Evolutionary conservation across 345 rosid species (phyloP).

Genomic region (Eucalyptus virginea): DNA sequence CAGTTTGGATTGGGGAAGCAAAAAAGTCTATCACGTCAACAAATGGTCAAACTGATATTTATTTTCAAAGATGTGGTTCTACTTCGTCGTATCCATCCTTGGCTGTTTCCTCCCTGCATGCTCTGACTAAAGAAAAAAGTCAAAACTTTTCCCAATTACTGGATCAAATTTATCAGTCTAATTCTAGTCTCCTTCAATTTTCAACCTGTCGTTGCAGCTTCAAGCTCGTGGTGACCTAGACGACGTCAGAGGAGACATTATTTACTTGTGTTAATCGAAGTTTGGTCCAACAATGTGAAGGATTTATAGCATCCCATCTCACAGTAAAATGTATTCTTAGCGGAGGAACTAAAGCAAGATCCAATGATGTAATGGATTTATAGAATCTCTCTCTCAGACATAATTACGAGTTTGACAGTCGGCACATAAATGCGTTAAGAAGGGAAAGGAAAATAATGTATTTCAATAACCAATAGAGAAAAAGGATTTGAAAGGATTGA

Average conservation of each 20-base stretch:
- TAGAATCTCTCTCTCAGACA: too few species aligned
- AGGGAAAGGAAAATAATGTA: too few species aligned
- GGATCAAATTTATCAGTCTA: not conserved
- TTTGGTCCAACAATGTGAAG: not conserved
- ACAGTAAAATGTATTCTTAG: not conserved
- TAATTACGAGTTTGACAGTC: too few species aligned
- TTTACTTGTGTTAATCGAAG: not conserved
- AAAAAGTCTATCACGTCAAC: too few species aligned
- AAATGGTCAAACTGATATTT: not conserved
- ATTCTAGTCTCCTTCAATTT: not conserved
- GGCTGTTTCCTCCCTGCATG: not conserved
- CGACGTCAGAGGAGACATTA: too few species aligned
- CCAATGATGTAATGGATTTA: not conserved
- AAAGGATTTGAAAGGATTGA: too few species aligned
- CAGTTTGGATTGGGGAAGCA: too few species aligned
- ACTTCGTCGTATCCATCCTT: not conserved
- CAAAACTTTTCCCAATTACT: not conserved
- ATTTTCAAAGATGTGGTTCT: not conserved
- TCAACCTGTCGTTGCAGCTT: not conserved
- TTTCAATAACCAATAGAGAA: too few species aligned
- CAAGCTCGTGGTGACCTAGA: too few species aligned
- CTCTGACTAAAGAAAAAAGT: not conserved
- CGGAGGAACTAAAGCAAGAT: not conserved
- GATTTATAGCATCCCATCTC: not conserved
- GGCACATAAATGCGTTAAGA: too few species aligned